Evolutionary conservation across 1,284 basidiomycete genomes (phyloP), one percentile per base, ranked within the genome.

Genomic region (Cutaneotrichosporon dermatis): DNA sequence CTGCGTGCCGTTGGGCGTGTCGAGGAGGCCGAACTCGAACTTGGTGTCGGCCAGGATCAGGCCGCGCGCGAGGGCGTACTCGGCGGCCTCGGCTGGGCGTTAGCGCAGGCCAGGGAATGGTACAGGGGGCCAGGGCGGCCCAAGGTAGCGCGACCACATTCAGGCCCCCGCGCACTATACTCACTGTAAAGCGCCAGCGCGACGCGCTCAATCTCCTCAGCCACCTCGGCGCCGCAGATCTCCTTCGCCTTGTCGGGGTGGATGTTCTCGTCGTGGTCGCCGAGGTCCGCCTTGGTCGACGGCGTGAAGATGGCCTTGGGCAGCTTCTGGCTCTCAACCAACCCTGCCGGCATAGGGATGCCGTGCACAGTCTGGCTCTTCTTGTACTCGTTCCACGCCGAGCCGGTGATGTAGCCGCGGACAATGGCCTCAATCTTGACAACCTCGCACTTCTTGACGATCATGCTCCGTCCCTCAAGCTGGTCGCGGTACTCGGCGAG

Each of bases 351-450:
- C 55, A 97, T 81, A 13, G 80, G 73, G 50, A 96, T 91, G 4
- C 89, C 90, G 71, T 99, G 95, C 11, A 96, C 88, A 0, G 92
- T 98, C 45, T 89, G 87, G 1, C 81, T 83, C 75, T 86, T 88
- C 78, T 90, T 87, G 81, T 99, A 99, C 77, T 99, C 96, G 1
- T 84, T 80, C 92, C 93, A 99, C 6, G 90, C 96, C 33, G 93
- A 97, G 48, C 93, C 93, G 35, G 95, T 91, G 62, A 99, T 83
- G 79, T 99, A 99, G 4, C 95, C 95, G 62, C 96, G 82, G 12
- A 99, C 95, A 69, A 99, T 99, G 3, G 90, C 93, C 78, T 99
- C 96, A n/a, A 99, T 83, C 49, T 91, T 92, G 36, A 99, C 81
- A 13, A 99, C 89, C 72, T 88, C 83, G 7, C 93, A 94, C 70